Conservation (phyloP, 768 basidiomycete species). For the Tricholomella constricta region DNA sequence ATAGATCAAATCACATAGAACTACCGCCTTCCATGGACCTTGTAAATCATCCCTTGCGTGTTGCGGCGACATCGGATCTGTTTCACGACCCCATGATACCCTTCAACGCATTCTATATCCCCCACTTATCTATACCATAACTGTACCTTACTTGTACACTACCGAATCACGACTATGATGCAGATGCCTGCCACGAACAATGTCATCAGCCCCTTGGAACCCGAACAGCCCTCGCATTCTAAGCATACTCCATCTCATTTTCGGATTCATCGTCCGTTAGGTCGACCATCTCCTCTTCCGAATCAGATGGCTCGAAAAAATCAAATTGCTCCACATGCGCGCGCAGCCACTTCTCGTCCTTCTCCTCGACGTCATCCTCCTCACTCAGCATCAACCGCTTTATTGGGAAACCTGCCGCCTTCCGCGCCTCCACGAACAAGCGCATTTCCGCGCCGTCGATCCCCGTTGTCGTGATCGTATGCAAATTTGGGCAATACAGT, state of each 20-base stretch:
- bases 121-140: conserved; percentile 2
- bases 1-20: conserved; percentile 11
- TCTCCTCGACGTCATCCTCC: conserved; percentile 39
- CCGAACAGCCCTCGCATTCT: neutral
- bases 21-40: neutral
- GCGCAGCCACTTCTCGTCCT: conserved; percentile 54
- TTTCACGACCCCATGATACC: conserved; percentile 2
- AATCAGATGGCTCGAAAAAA: conserved; percentile 60
- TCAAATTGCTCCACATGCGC: conserved; percentile 52
- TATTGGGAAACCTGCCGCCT: conserved; percentile 45
- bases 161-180: too few species aligned
- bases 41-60: conserved; percentile 2
- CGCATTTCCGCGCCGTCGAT: conserved; percentile 44
- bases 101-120: conserved; percentile 5
- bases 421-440: conserved; percentile 45
- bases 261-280: conserved; percentile 28
- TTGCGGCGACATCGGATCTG: conserved; percentile 7
- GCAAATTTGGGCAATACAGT: conserved; percentile 53
- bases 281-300: conserved; percentile 38
- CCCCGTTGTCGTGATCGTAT: conserved; percentile 47
- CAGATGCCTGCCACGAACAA: neutral
- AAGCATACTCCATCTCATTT: conserved; percentile 11
- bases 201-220: neutral
- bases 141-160: neutral
- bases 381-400: conserved; percentile 48